A percentile compares a stretch with the other conserved stretches of the same genome.
Conservation (phyloP, 371 early-diverging fungal genomes). For the Mucor plumbeus region DNA sequence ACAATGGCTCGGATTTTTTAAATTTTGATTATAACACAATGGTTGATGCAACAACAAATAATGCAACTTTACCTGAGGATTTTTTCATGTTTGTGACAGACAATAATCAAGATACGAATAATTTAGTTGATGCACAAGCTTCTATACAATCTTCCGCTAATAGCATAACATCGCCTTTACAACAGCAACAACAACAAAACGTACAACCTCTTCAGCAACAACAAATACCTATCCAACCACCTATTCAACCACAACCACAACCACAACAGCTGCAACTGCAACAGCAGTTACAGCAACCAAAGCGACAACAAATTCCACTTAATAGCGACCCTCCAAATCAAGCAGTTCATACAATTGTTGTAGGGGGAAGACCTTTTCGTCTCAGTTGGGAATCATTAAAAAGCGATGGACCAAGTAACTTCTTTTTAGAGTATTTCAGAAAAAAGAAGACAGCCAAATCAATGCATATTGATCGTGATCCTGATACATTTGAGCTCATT, state of each 20-base stretch:
- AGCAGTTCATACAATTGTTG: conserved; percentile 46
- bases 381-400: conserved; percentile 54
- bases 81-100: conserved; percentile 31
- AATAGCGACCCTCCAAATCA: conserved; percentile 35
- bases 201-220: not conserved
- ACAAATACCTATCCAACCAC: not conserved
- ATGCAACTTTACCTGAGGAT: conserved; percentile 22
- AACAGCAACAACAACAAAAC: not conserved
- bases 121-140: not conserved
- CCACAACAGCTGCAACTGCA: not conserved
- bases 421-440: conserved; percentile 45
- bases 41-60: not conserved
- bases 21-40: conserved; percentile 23
- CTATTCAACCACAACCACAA: not conserved
- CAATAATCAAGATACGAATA: not conserved
- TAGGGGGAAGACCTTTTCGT: conserved; percentile 49
- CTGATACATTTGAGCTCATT: conserved; percentile 60
- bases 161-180: not conserved
- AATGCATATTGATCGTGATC: conserved; percentile 65
- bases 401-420: conserved; percentile 57
- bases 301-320: not conserved
- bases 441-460: conserved; percentile 36
- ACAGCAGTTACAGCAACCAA: not conserved
- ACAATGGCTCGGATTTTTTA: conserved; percentile 15
- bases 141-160: not conserved